Conservation (phyloP, 1,284 basidiomycete genomes). For the Mycena sp. region DNA sequence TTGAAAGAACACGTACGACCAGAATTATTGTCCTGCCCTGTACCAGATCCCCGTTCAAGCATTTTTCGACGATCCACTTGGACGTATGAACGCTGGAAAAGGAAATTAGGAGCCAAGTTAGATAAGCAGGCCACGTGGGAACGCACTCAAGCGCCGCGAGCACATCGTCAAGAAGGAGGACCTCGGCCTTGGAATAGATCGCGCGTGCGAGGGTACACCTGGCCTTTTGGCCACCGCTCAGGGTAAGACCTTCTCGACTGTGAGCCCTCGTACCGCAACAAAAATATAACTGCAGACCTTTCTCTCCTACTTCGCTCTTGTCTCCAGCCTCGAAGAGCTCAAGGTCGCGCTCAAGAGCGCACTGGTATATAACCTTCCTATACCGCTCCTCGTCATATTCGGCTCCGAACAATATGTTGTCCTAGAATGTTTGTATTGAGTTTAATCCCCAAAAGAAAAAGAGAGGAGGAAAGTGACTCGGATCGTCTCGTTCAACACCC, state of each 20-base stretch:
- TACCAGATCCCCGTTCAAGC: slow-evolving; percentile 68
- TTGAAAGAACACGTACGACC: slow-evolving; percentile 57
- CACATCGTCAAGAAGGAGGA: slow-evolving; percentile 64
- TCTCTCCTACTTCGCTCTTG: slow-evolving; percentile 73
- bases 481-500: slow-evolving; percentile 69
- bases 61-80: slow-evolving; percentile 68
- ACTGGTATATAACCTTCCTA: slow-evolving; percentile 57
- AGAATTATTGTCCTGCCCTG: slow-evolving; percentile 59
- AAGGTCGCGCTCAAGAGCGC: slow-evolving; percentile 66
- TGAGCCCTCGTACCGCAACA: neutral
- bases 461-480: slow-evolving; percentile 20
- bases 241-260: slow-evolving; percentile 36
- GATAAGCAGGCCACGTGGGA: neutral
- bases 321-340: slow-evolving; percentile 75
- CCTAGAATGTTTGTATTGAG: slow-evolving; percentile 22
- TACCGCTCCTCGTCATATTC: slow-evolving; percentile 61
- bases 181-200: slow-evolving; percentile 62
- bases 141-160: slow-evolving; percentile 50
- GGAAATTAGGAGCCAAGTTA: no score
- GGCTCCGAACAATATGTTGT: slow-evolving; percentile 65
- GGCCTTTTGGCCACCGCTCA: slow-evolving; percentile 77
- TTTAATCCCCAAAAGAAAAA: no score
- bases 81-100: slow-evolving; percentile 27
- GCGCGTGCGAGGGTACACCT: slow-evolving; percentile 69
- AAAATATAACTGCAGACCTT: slow-evolving; percentile 40